Conservation (phyloP, 1,284 basidiomycete genomes). For the Coniophora puteana region DNA sequence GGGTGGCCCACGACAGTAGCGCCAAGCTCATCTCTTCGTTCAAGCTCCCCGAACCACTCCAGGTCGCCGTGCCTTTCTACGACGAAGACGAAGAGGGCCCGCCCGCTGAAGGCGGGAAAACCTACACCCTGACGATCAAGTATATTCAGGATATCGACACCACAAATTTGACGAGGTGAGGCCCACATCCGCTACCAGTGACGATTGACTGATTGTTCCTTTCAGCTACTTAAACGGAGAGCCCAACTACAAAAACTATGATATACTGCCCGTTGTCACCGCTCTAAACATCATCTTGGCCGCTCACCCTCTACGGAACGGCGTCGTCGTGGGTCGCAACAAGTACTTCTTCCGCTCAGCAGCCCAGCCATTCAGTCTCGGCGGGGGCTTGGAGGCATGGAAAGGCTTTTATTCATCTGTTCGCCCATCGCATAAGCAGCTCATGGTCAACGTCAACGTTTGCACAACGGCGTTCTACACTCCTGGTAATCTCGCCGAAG, state of each 20-base stretch:
- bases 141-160: conserved; percentile 59
- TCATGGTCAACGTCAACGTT: conserved; percentile 83
- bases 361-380: conserved; percentile 41
- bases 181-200: conserved; percentile 3
- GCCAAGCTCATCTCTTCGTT: conserved; percentile 59
- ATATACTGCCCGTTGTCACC: conserved; percentile 64
- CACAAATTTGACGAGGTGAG: conserved; percentile 51
- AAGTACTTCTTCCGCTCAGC: conserved; percentile 67
- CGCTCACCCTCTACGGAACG: conserved; percentile 55
- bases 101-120: conserved; percentile 37
- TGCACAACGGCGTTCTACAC: conserved; percentile 78
- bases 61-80: conserved; percentile 52
- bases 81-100: conserved; percentile 63
- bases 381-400: conserved; percentile 70
- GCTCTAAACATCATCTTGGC: conserved; percentile 71
- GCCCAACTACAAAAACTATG: conserved; percentile 55
- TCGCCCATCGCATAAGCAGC: conserved; percentile 63
- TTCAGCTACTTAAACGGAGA: conserved; percentile 59
- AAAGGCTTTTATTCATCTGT: conserved; percentile 78
- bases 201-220: conserved; percentile 6
- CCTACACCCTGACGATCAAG: conserved; percentile 60
- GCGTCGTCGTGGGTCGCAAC: conserved; percentile 72
- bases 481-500: conserved; percentile 59
- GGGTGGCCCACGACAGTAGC: conserved; percentile 67
- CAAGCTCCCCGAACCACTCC: conserved; percentile 53